phyloP scores from a whole-genome alignment of 768 basidiomycete species.

The Astraeus odoratus region DNA sequence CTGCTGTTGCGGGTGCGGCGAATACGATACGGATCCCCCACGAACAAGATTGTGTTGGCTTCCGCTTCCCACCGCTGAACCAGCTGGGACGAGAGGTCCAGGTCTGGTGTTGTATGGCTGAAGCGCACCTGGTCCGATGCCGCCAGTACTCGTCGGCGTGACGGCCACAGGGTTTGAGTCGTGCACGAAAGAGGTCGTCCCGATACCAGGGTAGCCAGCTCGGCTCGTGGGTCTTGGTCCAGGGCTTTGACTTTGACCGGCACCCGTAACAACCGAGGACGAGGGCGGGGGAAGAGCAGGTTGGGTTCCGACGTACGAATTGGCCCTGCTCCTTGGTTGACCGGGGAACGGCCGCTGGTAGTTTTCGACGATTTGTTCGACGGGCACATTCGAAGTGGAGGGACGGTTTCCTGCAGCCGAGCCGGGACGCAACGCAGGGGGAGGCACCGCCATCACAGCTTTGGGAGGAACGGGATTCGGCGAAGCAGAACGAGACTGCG shows the following conservation, averaged over 20 bases:
- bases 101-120: neutral
- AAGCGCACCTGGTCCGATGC: neutral
- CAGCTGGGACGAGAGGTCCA: constrained; percentile 2
- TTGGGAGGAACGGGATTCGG: constrained; percentile 53
- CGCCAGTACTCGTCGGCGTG: constrained; percentile 2
- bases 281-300: constrained; percentile 10
- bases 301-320: constrained; percentile 36
- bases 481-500: constrained; percentile 62
- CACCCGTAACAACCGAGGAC: neutral
- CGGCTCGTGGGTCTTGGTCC: constrained; percentile 49
- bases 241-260: constrained; percentile 10
- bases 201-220: constrained; percentile 75
- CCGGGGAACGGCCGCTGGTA: constrained; percentile 88
- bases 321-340: constrained; percentile 56
- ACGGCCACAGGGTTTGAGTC: constrained; percentile 14
- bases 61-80: constrained; percentile 3
- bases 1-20: neutral
- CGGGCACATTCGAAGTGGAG: constrained; percentile 43
- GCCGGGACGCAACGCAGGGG: too few relatives aligned
- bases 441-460: constrained; percentile 73
- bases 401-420: constrained; percentile 16
- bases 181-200: constrained; percentile 52
- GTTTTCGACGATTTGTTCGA: constrained; percentile 65
- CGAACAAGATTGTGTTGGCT: neutral
- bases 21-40: neutral